These are phyloP conservation scores for Candida patagonica DNA, from an alignment of 805 yeast species.

Conservation along the genomic window DNA sequence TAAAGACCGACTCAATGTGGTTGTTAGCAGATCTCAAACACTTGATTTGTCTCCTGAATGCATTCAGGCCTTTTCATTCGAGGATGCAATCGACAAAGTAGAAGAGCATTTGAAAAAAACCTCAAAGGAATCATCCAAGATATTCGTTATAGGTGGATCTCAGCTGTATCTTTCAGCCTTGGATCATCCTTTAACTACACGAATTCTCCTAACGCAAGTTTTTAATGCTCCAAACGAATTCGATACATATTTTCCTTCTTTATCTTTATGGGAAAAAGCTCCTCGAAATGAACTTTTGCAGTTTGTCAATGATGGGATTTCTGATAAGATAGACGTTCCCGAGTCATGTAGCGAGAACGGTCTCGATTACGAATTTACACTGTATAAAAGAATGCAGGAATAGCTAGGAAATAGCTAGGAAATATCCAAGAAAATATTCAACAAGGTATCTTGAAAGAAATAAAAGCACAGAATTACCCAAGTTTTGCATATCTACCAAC, in stretches of 20 bases:
- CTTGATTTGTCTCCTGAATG: conserved; percentile 16
- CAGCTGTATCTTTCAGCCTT: conserved; percentile 63
- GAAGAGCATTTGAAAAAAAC: conserved; percentile 11
- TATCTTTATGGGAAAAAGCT: conserved; percentile 13
- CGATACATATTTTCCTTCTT: conserved; percentile 57
- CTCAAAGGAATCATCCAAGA: conserved; percentile 33
- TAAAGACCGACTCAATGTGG: conserved; percentile 62
- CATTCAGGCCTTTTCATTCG: conserved; percentile 34
- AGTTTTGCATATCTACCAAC: background rate
- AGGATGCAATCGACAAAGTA: conserved; percentile 31
- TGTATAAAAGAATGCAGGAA: conserved; percentile 35
- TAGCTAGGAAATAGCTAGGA: conserved; percentile 3
- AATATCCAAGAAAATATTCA: background rate
- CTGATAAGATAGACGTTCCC: conserved; percentile 13
- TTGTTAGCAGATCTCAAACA: conserved; percentile 46
- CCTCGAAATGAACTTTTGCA: conserved; percentile 30
- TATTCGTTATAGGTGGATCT: conserved; percentile 90
- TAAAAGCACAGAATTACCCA: background rate
- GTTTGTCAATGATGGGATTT: conserved; percentile 29
- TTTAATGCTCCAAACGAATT: conserved; percentile 36
- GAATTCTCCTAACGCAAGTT: conserved; percentile 65
- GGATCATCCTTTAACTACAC: conserved; percentile 35
- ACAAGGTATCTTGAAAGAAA: background rate
- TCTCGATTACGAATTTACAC: conserved; percentile 47
- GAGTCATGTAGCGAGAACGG: conserved; percentile 37